phyloP scores from a whole-genome alignment of 2,329 filamentous ascomycete species.

The Dothistroma pini region DNA sequence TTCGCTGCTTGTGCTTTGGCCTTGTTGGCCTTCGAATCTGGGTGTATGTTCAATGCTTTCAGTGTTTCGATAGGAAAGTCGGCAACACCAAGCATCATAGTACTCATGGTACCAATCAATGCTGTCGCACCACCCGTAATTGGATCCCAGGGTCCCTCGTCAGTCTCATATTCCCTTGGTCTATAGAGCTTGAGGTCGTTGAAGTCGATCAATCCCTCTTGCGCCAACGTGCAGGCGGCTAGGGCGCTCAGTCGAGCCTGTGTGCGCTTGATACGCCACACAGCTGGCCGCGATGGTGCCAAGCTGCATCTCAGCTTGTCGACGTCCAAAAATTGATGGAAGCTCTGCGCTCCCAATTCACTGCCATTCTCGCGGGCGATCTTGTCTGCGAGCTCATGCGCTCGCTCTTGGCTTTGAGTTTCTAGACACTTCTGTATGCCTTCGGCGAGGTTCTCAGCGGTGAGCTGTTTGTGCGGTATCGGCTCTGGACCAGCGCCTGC shows the following conservation, averaged over 20 bases:
- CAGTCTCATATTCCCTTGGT: conserved; percentile 67
- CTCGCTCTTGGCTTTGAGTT: conserved; percentile 36
- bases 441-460: conserved; percentile 42
- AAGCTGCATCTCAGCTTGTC: conserved; percentile 67
- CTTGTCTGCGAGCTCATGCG: conserved; percentile 38
- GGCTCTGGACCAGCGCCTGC: conserved; percentile 50
- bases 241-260: conserved; percentile 66
- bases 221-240: conserved; percentile 66
- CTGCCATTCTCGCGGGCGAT: conserved; percentile 45
- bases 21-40: conserved; percentile 29
- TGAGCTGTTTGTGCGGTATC: conserved; percentile 47
- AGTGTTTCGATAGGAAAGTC: conserved; percentile 61
- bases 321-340: conserved; percentile 54
- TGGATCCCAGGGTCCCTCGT: conserved; percentile 74
- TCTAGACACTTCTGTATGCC: conserved; percentile 47
- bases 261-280: conserved; percentile 70
- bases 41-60: conserved; percentile 46
- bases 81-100: conserved; percentile 76
- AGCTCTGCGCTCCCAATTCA: conserved; percentile 42
- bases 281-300: conserved; percentile 63
- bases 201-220: conserved; percentile 62
- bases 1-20: conserved; percentile 20
- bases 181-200: conserved; percentile 67
- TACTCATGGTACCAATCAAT: conserved; percentile 76
- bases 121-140: conserved; percentile 73